Evolutionary conservation across 805 yeast species (phyloP).

Genomic region (Lachancea waltii): DNA sequence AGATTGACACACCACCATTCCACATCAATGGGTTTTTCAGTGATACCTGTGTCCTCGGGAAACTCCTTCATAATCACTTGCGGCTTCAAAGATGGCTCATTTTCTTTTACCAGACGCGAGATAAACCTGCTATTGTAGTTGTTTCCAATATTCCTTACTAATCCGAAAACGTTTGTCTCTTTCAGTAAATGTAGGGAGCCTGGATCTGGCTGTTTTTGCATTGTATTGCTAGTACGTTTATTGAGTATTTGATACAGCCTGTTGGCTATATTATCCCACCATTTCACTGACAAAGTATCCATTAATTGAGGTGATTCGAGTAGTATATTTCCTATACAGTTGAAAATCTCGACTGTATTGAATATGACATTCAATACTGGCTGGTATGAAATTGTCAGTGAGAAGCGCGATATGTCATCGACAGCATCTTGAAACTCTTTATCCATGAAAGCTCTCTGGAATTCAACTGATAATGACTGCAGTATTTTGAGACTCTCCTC

Average conservation of each 20-base stretch:
- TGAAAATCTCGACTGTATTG: slow-evolving; percentile 48
- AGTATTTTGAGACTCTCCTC: slow-evolving; percentile 38
- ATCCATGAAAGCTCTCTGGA: slow-evolving; percentile 19
- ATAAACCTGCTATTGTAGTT: slow-evolving; percentile 21
- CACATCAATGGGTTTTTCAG: slow-evolving; percentile 9
- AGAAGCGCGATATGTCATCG: slow-evolving; percentile 32
- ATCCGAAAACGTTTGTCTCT: slow-evolving; percentile 14
- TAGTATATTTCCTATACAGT: slow-evolving; percentile 34
- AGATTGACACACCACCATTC: slow-evolving; percentile 28
- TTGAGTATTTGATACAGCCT: slow-evolving; percentile 22
- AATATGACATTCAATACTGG: slow-evolving; percentile 48
- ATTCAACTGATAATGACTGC: slow-evolving; percentile 15
- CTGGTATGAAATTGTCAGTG: slow-evolving; percentile 41
- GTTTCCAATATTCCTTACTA: slow-evolving; percentile 27
- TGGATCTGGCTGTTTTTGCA: not conserved
- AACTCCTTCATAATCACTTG: slow-evolving; percentile 27
- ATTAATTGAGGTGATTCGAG: slow-evolving; percentile 5
- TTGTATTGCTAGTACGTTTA: slow-evolving; percentile 10
- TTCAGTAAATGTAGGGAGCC: slow-evolving; percentile 1
- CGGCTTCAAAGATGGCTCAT: slow-evolving; percentile 21
- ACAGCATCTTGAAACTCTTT: slow-evolving; percentile 18
- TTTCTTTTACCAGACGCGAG: slow-evolving; percentile 17
- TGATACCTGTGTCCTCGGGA: slow-evolving; percentile 7
- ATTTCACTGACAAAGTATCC: slow-evolving; percentile 4
- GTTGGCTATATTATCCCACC: slow-evolving; percentile 27